These are phyloP conservation scores for Huntiella abstrusa DNA, from an alignment of 2,329 filamentous ascomycete genomes.

Conservation along the genomic window DNA sequence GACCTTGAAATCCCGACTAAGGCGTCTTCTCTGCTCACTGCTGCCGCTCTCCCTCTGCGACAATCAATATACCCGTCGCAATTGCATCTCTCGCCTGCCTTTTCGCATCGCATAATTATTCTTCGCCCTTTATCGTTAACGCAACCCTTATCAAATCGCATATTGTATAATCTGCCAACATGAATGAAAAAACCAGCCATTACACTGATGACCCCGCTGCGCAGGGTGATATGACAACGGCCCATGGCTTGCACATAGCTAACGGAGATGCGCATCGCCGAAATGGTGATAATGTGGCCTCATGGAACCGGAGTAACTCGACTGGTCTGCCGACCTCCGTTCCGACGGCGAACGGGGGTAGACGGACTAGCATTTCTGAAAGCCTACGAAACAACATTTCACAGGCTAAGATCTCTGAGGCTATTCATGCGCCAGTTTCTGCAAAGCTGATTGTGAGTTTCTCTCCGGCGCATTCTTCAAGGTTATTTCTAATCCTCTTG, in stretches of 20 bases:
- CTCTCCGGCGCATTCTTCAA: not conserved
- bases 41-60: no score
- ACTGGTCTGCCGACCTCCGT: not conserved
- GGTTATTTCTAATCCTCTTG: not conserved
- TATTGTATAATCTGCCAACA: not conserved
- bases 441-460: constrained; percentile 60
- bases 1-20: no score
- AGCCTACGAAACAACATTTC: constrained; percentile 77
- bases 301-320: not conserved
- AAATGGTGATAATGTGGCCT: constrained; percentile 16
- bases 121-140: not conserved
- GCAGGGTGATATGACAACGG: constrained; percentile 14
- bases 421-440: constrained; percentile 76
- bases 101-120: not conserved
- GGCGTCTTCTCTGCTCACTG: no score
- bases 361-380: constrained; percentile 27
- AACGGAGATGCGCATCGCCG: constrained; percentile 9
- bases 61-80: no score
- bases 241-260: constrained; percentile 4
- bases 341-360: constrained; percentile 1
- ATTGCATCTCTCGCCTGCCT: no score
- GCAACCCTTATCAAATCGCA: not conserved
- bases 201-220: constrained; percentile 36
- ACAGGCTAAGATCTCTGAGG: constrained; percentile 85
- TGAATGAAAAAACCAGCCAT: constrained; percentile 27